Conservation (phyloP, 441 rosid species). For the Omphalea diandra region DNA sequence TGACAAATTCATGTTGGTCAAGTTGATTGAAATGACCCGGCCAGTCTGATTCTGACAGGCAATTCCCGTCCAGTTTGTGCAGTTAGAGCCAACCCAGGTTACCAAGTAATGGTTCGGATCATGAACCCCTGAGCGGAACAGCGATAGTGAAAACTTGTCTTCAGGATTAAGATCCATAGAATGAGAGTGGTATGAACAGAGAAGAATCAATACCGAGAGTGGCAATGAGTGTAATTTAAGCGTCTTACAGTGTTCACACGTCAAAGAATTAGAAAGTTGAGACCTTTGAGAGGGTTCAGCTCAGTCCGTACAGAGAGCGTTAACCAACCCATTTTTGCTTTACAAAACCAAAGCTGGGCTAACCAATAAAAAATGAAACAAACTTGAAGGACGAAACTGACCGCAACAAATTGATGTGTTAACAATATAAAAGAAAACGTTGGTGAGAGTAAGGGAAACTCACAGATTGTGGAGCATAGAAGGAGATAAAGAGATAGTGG, state of each 20-base stretch:
- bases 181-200: conserved; percentile 37
- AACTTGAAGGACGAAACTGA: conserved; percentile 1
- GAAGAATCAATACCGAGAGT: conserved; percentile 30
- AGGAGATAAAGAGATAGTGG: not conserved
- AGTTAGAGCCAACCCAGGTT: conserved; percentile 66
- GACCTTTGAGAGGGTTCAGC: not conserved
- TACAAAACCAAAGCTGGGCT: not conserved
- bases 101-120: conserved; percentile 54
- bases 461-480: too few relatives aligned
- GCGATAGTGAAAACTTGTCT: conserved; percentile 58
- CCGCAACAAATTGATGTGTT: not conserved
- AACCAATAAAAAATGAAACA: not conserved
- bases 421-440: not conserved
- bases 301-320: not conserved
- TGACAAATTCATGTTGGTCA: conserved; percentile 51
- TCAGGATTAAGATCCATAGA: conserved; percentile 43
- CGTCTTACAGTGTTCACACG: conserved; percentile 19
- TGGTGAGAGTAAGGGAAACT: not conserved
- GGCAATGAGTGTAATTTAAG: conserved; percentile 21
- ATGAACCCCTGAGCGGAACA: conserved; percentile 49
- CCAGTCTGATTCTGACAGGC: conserved; percentile 62
- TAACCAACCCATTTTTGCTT: not conserved
- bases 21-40: conserved; percentile 58
- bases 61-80: conserved; percentile 68
- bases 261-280: too few relatives aligned